Evolutionary conservation across 768 basidiomycete species (phyloP), one percentile per base, ranked within the genome.

Genomic region (Daedaleopsis sinensis): DNA sequence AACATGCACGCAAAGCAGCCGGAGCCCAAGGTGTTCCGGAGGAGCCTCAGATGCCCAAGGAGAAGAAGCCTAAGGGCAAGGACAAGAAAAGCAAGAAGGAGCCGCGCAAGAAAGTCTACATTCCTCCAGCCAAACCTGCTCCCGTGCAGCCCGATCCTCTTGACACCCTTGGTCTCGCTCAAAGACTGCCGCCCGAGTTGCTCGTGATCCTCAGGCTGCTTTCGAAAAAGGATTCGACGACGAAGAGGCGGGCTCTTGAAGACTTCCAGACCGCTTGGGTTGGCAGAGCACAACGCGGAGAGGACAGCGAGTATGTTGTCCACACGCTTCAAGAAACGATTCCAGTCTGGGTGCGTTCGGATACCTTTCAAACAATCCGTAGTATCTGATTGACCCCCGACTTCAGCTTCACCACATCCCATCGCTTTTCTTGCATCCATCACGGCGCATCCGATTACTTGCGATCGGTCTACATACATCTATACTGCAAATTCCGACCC

Each of bases 211-310:
- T 98, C 55, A 78, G 94, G 52, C 83, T 84, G 64, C 78, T 98
- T 54, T 87, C 84, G 27, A 98, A 98, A 83, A 96, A 96, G 77
- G 94, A 96, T 58, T 82, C 83, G 27, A 82, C 93, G 32, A 98
- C 96, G 1, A 90, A 92, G 73, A 76, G 82, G 21, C 86, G 88
- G 68, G 96, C 93, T 0, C 76, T 98, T 63, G 95, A 97, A 70
- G 96, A 96, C 61, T 74, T 98, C 32, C 82, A 85, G 66, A 70
- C 76, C 9, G 80, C 72, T 1, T 94, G 91, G 90, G 77, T 93
- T 4, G 84, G 85, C 24, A 80, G 77, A 47, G 80, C 80, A 43
- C 68, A 72, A 63, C 74, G 73, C 49, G 80, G 80, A 42, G 76
- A 75, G 15, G 78, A 78, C 16, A 81, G 79, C 21, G 80, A 73